Evolutionary conservation across 805 yeast species (phyloP).

Genomic region (Wickerhamiella siamensis): DNA sequence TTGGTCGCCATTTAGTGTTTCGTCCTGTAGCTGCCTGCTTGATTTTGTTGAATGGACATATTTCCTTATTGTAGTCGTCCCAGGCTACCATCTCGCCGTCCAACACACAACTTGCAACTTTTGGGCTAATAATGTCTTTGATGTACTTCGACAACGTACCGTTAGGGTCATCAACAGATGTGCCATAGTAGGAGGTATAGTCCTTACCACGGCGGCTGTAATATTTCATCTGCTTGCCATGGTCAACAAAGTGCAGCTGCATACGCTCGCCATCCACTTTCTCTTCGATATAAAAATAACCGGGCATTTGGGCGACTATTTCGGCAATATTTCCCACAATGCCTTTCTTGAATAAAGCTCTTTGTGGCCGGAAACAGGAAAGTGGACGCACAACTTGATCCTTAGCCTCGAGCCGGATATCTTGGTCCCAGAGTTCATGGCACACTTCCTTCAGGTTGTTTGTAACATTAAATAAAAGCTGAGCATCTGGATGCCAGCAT

Average conservation of each 20-base stretch:
- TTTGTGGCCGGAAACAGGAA: conserved; percentile 61
- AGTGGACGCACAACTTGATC: conserved; percentile 32
- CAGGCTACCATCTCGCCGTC: conserved; percentile 94
- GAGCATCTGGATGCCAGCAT: conserved; percentile 71
- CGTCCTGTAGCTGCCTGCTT: conserved; percentile 47
- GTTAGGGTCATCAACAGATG: conserved; percentile 23
- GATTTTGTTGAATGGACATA: conserved; percentile 71
- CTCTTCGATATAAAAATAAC: conserved; percentile 65
- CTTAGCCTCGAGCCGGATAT: conserved; percentile 28
- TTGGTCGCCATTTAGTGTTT: conserved; percentile 18
- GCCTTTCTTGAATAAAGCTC: conserved; percentile 42
- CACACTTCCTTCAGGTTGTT: conserved; percentile 49
- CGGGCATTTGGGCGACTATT: conserved; percentile 26
- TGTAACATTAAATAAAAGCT: conserved; percentile 47
- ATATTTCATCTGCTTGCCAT: conserved; percentile 33
- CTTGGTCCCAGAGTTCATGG: conserved; percentile 39
- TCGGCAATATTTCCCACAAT: conserved; percentile 38
- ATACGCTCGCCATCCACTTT: conserved; percentile 90
- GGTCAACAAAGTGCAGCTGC: conserved; percentile 50
- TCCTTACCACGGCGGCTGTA: conserved; percentile 60
- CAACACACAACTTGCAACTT: conserved; percentile 32
- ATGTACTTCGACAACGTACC: conserved; percentile 47
- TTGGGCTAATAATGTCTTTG: conserved; percentile 21
- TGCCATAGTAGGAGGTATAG: conserved; percentile 58
- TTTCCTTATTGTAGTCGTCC: conserved; percentile 37